These are phyloP conservation scores for Cryphonectria japonica DNA, from an alignment of 2,329 filamentous ascomycete genomes.

Conservation along the genomic window DNA sequence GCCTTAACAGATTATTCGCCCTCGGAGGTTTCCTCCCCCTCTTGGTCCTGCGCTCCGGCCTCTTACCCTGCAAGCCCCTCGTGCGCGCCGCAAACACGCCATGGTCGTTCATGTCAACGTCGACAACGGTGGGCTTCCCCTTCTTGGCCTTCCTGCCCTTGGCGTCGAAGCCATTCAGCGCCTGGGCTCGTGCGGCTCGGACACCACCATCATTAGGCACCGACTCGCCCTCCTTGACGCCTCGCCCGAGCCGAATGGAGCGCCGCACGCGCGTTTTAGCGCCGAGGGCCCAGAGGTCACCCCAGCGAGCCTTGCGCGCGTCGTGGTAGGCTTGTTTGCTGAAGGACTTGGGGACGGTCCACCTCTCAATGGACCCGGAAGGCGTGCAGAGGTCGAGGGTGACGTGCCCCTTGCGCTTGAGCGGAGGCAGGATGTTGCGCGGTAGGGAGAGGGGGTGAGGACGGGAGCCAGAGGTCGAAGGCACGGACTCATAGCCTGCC, in stretches of 20 bases:
- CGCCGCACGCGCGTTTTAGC: constrained; percentile 79
- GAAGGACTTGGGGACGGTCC: constrained; percentile 85
- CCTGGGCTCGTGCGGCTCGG: constrained; percentile 41
- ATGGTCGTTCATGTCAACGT: constrained; percentile 39
- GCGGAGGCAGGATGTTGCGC: constrained; percentile 74
- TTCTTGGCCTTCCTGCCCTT: constrained; percentile 8
- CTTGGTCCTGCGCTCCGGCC: constrained; percentile 47
- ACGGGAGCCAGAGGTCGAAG: constrained; percentile 37
- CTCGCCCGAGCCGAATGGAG: constrained; percentile 61
- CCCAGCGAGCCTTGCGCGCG: constrained; percentile 88
- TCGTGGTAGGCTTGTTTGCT: constrained; percentile 85
- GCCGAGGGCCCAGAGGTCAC: constrained; percentile 92
- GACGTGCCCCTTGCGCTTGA: constrained; percentile 89
- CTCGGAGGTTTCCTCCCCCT: constrained; percentile 42
- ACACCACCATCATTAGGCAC: constrained; percentile 51
- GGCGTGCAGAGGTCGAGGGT: constrained; percentile 91
- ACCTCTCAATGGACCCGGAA: constrained; percentile 82
- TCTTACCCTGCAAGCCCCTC: constrained; percentile 37
- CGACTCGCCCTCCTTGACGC: constrained; percentile 34
- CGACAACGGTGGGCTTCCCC: constrained; percentile 42
- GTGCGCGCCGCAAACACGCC: constrained; percentile 47
- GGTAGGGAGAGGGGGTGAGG: constrained; percentile 73
- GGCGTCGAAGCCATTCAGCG: constrained; percentile 15
- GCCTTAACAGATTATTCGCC: constrained; percentile 45
- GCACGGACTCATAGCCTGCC: constrained; percentile 65